Percentiles rank a stretch among this genome's conserved stretches.
Conservation (phyloP, 148 eudicot genomes). For the Chenopodium quinoa region DNA sequence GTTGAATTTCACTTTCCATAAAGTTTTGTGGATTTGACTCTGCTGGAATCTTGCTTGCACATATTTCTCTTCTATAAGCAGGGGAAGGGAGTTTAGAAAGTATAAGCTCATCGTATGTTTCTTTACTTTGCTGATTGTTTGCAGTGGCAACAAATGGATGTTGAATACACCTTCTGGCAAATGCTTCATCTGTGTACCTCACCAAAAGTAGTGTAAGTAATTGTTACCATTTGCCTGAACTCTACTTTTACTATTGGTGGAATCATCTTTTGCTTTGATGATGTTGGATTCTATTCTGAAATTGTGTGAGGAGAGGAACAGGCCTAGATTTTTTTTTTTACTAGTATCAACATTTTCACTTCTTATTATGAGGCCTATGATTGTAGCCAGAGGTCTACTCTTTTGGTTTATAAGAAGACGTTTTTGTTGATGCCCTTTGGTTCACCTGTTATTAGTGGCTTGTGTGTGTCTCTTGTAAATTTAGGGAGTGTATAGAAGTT, state of each 20-base stretch:
- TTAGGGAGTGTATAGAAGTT: background rate
- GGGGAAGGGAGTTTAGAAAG: background rate
- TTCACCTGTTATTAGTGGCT: background rate
- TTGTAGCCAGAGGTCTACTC: background rate
- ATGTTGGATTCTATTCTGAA: background rate
- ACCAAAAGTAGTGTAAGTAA: slow-evolving; percentile 78
- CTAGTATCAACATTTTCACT: background rate
- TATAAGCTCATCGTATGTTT: slow-evolving; percentile 15
- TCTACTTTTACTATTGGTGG: background rate
- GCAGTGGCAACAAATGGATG: slow-evolving; percentile 99
- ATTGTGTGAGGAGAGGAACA: background rate
- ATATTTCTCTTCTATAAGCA: background rate
- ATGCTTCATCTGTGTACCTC: slow-evolving; percentile 91
- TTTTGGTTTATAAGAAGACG: background rate
- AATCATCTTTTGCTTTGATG: background rate
- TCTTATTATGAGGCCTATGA: background rate
- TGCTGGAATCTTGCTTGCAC: background rate
- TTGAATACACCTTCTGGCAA: slow-evolving; percentile 98
- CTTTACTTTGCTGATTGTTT: slow-evolving; percentile 29
- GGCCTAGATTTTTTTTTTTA: background rate
- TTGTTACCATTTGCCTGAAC: slow-evolving; percentile 14
- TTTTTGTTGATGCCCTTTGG: background rate
- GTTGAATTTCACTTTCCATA: background rate
- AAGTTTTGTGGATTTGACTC: background rate
- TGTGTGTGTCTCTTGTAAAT: too few species aligned